Conservation (phyloP, 2,329 filamentous ascomycete genomes). For the Ceratocystis ficicola region DNA sequence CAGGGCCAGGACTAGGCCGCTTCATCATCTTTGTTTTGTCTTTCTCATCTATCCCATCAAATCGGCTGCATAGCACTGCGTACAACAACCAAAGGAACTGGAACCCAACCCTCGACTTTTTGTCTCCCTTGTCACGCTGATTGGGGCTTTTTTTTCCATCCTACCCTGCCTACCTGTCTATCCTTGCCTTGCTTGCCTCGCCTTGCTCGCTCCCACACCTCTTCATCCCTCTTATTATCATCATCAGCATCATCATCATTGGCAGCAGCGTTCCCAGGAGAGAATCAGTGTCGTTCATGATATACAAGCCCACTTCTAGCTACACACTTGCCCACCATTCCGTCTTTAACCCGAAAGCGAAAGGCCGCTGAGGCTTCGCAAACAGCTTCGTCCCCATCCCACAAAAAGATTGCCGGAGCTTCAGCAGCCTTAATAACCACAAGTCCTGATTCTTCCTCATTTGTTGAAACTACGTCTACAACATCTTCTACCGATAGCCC, state of each 20-base stretch:
- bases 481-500: conserved; percentile 6
- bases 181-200: neutral
- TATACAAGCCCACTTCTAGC: neutral
- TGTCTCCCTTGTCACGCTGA: neutral
- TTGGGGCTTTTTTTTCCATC: neutral
- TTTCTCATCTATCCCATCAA: neutral
- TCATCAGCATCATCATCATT: conserved; percentile 6
- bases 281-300: neutral
- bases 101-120: conserved; percentile 5
- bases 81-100: neutral
- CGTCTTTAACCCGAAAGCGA: conserved; percentile 47
- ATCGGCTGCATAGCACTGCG: neutral
- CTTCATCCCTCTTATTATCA: neutral
- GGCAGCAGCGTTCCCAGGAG: neutral
- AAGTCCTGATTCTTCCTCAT: conserved; percentile 40
- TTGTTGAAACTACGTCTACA: conserved; percentile 38
- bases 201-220: neutral
- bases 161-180: neutral
- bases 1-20: too few species aligned
- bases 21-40: neutral
- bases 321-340: conserved; percentile 36
- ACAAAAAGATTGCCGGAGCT: conserved; percentile 39
- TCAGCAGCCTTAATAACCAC: conserved; percentile 38
- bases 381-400: conserved; percentile 34
- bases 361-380: conserved; percentile 51